Percentiles rank a stretch among this genome's conserved stretches.
These are phyloP conservation scores for Rhizopus stolonifer DNA, from an alignment of 371 early-diverging fungal genomes.

Conservation along the genomic window DNA sequence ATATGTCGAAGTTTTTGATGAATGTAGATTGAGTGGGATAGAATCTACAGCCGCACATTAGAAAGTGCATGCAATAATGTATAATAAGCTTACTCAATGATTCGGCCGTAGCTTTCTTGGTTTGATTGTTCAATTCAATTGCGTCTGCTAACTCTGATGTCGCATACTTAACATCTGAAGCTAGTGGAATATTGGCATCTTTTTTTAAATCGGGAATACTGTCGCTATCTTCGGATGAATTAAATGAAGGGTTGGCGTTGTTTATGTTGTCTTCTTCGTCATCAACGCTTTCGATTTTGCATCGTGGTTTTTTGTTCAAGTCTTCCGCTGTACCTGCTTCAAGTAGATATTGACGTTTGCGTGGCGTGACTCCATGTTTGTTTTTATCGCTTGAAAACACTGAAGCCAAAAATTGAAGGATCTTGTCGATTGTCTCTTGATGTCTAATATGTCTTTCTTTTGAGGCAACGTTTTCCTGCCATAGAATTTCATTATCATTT, in stretches of 20 bases:
- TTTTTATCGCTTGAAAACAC: slow-evolving; percentile 70
- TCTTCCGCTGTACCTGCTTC: slow-evolving; percentile 32
- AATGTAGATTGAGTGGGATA: neutral
- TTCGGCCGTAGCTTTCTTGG: slow-evolving; percentile 31
- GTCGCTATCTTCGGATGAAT: slow-evolving; percentile 11
- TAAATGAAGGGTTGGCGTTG: slow-evolving; percentile 13
- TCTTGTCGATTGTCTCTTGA: slow-evolving; percentile 91
- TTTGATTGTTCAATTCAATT: slow-evolving; percentile 46
- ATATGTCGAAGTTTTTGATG: neutral
- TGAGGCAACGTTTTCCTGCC: slow-evolving; percentile 79
- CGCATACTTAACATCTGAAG: slow-evolving; percentile 16
- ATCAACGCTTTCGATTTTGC: slow-evolving; percentile 31
- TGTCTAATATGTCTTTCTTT: slow-evolving; percentile 81
- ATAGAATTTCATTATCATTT: slow-evolving; percentile 84
- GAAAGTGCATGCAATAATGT: neutral
- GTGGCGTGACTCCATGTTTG: slow-evolving; percentile 54
- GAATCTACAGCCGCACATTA: neutral
- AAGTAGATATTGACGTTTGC: slow-evolving; percentile 50
- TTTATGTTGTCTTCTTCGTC: slow-evolving; percentile 20
- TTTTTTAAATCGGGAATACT: neutral
- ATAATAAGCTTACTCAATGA: slow-evolving; percentile 22
- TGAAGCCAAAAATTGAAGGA: slow-evolving; percentile 76
- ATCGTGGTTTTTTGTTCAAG: slow-evolving; percentile 21
- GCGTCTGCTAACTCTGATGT: slow-evolving; percentile 40
- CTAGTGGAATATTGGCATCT: neutral